A percentile compares a stretch with the other conserved stretches of the same genome.
These are phyloP conservation scores for Calocybe gangraenosa DNA, from an alignment of 768 basidiomycete species.

Conservation along the genomic window DNA sequence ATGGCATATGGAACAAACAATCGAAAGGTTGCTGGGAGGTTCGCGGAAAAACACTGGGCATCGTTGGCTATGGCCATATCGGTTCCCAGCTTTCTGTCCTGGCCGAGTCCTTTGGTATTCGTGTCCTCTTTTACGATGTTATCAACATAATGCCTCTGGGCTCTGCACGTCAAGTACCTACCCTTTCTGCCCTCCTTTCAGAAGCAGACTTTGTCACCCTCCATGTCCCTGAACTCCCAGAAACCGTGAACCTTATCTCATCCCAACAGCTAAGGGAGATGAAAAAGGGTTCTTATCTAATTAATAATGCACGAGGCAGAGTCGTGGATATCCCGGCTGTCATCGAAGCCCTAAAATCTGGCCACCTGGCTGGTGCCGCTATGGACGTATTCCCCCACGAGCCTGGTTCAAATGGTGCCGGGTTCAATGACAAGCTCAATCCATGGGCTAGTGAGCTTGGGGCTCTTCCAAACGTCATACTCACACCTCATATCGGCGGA, in stretches of 20 bases:
- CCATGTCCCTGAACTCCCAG: slow-evolving; percentile 94
- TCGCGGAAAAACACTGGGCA: slow-evolving; percentile 95
- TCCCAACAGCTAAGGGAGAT: slow-evolving; percentile 73
- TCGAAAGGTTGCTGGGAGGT: slow-evolving; percentile 98
- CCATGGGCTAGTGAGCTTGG: slow-evolving; percentile 77
- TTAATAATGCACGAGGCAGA: slow-evolving; percentile 96
- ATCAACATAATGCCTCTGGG: slow-evolving; percentile 98
- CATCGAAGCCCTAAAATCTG: slow-evolving; percentile 73
- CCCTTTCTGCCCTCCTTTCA: slow-evolving; percentile 65
- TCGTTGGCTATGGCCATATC: slow-evolving; percentile 98
- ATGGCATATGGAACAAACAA: slow-evolving; percentile 97
- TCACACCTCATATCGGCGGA: slow-evolving; percentile 98
- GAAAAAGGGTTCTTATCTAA: slow-evolving; percentile 93
- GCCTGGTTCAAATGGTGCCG: slow-evolving; percentile 85
- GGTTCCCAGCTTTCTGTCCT: slow-evolving; percentile 96
- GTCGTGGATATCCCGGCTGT: slow-evolving; percentile 96
- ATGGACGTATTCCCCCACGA: slow-evolving; percentile 95
- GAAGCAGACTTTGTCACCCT: slow-evolving; percentile 92
- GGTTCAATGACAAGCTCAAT: slow-evolving; percentile 88
- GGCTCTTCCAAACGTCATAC: slow-evolving; percentile 82
- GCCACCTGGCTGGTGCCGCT: slow-evolving; percentile 83
- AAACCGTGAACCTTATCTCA: slow-evolving; percentile 94
- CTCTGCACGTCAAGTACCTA: slow-evolving; percentile 85
- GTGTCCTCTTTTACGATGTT: slow-evolving; percentile 93
- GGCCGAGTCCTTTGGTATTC: slow-evolving; percentile 93